Base-by-base conservation (phyloP, 2,329 filamentous ascomycete species). In the Exophiala sideris region DNA sequence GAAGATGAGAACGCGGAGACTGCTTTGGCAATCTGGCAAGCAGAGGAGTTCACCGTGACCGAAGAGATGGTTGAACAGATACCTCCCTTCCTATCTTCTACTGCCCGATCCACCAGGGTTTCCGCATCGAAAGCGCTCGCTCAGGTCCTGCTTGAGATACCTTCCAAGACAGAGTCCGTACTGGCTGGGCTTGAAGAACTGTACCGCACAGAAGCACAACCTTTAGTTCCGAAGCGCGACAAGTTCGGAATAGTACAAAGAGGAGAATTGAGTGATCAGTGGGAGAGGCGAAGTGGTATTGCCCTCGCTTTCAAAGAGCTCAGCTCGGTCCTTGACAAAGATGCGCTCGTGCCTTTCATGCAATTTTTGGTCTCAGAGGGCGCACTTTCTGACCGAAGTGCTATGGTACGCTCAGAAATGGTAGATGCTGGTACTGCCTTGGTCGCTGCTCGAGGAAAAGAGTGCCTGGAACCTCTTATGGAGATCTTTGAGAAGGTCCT, bases 171-270 rank as follows among this genome's bases (percentile, higher is more conserved):
- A 55, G 72, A 79, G 5, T 72, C 79, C 9, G 77, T 91, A 5
- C 71, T 96, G 11, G 72, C 78, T 40, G 78, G 79, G 50, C 76
- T 99, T 18, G 79, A 90, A 65, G 73, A 79, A 4, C 83, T 82
- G 2, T 99, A 99, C 68, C 71, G 79, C 41, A 85, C 91, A 59
- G 82, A 92, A 60, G 87, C 89, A 5, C 95, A 94, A 69, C 88
- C 91, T 1, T 85, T 87, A 55, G 82, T 87, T 44, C 89, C 91
- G 9, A 85, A 92, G 65, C 84, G 92, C 36, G 92, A 99, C 67
- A 87, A 92, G 60, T 97, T 90, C 67, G 94, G 95, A 50, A 96
- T 99, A 88, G 88, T 90, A 2, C 87, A 85, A 66, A 97, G 95
- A 73, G 85, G 87, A 67, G 89, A 97, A 62, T 76, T 91, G 9